A percentile compares a stretch with the other conserved stretches of the same genome.
Evolutionary conservation across 108 stramenopile genomes (phyloP).

Genomic region (Thalassiosira profunda): DNA sequence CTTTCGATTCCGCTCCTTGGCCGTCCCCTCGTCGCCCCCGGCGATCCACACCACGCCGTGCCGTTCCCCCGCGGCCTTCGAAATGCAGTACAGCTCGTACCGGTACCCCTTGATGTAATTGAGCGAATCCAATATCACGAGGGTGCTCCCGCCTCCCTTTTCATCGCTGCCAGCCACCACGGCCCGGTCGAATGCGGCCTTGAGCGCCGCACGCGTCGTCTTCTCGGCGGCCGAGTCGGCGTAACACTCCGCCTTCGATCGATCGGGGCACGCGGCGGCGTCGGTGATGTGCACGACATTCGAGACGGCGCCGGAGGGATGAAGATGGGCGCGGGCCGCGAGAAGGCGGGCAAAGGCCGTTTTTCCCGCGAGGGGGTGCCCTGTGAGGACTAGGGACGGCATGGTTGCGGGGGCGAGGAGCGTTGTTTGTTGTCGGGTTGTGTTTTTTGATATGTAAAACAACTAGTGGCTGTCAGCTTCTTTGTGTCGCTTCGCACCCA

Average conservation of each 20-base stretch:
- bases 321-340: constrained; percentile 68
- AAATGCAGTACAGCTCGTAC: constrained; percentile 89
- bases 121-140: constrained; percentile 89
- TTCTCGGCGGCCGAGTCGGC: constrained; percentile 71
- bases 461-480: too few relatives aligned
- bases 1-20: constrained; percentile 62
- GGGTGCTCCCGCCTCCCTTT: constrained; percentile 20
- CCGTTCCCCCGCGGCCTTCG: constrained; percentile 74
- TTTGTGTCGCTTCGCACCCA: too few relatives aligned
- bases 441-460: too few relatives aligned
- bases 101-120: constrained; percentile 95
- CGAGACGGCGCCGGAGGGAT: constrained; percentile 41
- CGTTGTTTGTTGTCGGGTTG: too few relatives aligned
- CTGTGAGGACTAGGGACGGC: constrained; percentile 84
- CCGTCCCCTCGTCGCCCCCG: constrained; percentile 23
- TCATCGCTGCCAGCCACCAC: constrained; percentile 19
- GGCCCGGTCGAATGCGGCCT: constrained; percentile 76
- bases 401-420: constrained; percentile 54
- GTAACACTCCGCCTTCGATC: constrained; percentile 70
- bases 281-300: constrained; percentile 73
- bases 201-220: constrained; percentile 77
- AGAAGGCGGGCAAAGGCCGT: constrained; percentile 75
- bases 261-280: constrained; percentile 61
- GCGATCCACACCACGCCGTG: constrained; percentile 89
- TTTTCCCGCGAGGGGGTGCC: constrained; percentile 86